These are phyloP conservation scores for Phaeosphaeria sp. DNA, from an alignment of 2,329 filamentous ascomycete species.

Conservation along the genomic window DNA sequence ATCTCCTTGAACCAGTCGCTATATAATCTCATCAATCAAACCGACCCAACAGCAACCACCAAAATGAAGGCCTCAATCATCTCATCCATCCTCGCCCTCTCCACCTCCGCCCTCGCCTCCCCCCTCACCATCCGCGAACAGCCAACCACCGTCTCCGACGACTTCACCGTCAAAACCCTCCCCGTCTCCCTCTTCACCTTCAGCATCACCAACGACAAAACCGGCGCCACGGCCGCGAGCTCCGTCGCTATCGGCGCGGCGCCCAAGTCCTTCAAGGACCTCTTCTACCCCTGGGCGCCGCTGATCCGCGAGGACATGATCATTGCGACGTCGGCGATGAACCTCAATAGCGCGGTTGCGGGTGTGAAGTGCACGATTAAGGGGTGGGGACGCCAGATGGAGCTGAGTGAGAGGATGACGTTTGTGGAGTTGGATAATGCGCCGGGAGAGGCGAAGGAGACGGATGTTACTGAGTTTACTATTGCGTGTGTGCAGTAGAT, in stretches of 20 bases:
- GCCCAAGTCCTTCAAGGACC: slow-evolving; percentile 9
- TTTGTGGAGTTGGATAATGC: slow-evolving; percentile 23
- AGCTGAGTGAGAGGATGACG: slow-evolving; percentile 20
- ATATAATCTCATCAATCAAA: slow-evolving; percentile 8
- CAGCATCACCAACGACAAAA: slow-evolving; percentile 22
- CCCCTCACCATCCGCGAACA: slow-evolving; percentile 22
- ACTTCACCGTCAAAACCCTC: neutral
- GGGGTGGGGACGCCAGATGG: slow-evolving; percentile 5
- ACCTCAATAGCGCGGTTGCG: slow-evolving; percentile 14
- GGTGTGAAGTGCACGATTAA: slow-evolving; percentile 16
- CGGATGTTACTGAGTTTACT: slow-evolving; percentile 23
- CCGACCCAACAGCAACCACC: neutral
- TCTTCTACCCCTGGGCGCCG: slow-evolving; percentile 15
- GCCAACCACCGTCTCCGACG: slow-evolving; percentile 1
- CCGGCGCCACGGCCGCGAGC: slow-evolving; percentile 16
- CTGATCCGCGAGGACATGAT: slow-evolving; percentile 17
- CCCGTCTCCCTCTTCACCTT: slow-evolving; percentile 14
- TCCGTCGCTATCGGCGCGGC: slow-evolving; percentile 12
- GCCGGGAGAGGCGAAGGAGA: slow-evolving; percentile 13
- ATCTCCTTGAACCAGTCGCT: slow-evolving; percentile 11
- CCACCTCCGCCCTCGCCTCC: no score
- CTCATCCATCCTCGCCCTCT: slow-evolving; percentile 15
- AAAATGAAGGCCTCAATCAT: slow-evolving; percentile 26
- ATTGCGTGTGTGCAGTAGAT: slow-evolving; percentile 17
- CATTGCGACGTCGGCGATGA: slow-evolving; percentile 22